A percentile compares a stretch with the other conserved stretches of the same genome.
Conservation (phyloP, 495 filamentous ascomycete genomes). For the Hyaloscypha hepaticicola region DNA sequence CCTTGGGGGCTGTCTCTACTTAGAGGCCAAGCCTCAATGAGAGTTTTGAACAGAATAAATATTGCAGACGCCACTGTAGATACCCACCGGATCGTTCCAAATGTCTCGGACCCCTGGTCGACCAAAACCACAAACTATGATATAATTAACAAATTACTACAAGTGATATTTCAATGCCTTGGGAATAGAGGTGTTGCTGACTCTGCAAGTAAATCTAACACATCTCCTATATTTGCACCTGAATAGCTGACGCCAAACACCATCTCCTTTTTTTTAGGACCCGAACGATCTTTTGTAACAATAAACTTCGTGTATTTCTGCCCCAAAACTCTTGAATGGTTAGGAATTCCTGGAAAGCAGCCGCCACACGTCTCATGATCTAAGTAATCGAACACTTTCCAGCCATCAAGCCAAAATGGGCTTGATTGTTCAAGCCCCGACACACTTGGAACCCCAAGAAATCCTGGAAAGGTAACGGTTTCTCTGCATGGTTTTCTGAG, state of each 20-base stretch:
- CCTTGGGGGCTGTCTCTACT: no score
- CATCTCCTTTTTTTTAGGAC: background rate
- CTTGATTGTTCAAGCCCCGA: conserved; percentile 1
- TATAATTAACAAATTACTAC: no score
- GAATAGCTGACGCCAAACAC: conserved; percentile 2
- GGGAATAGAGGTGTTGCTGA: no score
- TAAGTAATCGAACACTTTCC: background rate
- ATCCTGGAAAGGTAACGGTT: background rate
- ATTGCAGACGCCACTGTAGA: no score
- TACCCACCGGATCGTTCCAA: no score
- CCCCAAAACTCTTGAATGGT: background rate
- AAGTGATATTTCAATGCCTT: no score
- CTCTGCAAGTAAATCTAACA: background rate
- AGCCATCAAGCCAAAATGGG: background rate
- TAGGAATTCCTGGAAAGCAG: background rate
- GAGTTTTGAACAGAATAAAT: no score
- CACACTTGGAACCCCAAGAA: background rate
- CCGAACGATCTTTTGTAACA: background rate
- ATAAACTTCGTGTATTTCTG: background rate
- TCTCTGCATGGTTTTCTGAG: background rate
- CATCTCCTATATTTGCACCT: conserved; percentile 3
- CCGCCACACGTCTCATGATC: background rate
- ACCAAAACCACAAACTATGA: no score
- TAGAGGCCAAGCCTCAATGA: no score
- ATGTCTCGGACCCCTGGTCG: no score